Percentiles rank a stretch among this genome's conserved stretches.
phyloP scores from a whole-genome alignment of 345 rosid genomes.

The Cardamine resedifolia region DNA sequence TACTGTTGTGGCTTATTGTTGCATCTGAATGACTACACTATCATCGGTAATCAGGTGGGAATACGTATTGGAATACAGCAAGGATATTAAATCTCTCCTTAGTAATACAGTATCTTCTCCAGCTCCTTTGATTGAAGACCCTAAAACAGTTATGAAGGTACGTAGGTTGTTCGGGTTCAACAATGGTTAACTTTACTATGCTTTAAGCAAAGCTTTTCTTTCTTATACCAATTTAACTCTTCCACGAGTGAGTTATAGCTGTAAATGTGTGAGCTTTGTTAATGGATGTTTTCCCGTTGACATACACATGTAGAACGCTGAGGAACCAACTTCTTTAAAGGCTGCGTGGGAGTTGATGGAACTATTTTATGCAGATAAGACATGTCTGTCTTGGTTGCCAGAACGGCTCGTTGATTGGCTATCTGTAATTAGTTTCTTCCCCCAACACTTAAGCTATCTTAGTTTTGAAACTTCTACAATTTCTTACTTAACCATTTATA shows the following conservation, averaged over 20 bases:
- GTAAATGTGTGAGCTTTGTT: slow-evolving; percentile 13
- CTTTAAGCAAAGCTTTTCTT: slow-evolving; percentile 2
- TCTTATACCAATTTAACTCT: background rate
- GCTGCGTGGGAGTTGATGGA: slow-evolving; percentile 99
- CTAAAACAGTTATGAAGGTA: slow-evolving; percentile 60
- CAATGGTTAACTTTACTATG: background rate
- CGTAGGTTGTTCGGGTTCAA: background rate
- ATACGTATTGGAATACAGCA: slow-evolving; percentile 84
- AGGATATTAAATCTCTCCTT: slow-evolving; percentile 68
- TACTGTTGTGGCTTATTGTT: background rate
- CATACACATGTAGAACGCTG: slow-evolving; percentile 45
- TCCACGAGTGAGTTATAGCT: background rate
- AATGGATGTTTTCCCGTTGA: background rate
- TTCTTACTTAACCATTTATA: slow-evolving; percentile 6
- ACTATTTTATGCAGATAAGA: slow-evolving; percentile 71
- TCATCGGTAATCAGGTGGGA: slow-evolving; percentile 64
- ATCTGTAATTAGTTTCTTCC: slow-evolving; percentile 64
- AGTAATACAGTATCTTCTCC: slow-evolving; percentile 43
- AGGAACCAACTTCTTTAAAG: slow-evolving; percentile 64
- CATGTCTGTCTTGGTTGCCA: slow-evolving; percentile 75
- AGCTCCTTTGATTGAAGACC: slow-evolving; percentile 57
- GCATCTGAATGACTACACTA: background rate
- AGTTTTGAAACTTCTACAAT: background rate
- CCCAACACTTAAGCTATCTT: background rate
- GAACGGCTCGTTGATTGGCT: slow-evolving; percentile 91